Percentiles rank a stretch among this genome's conserved stretches.
These are phyloP conservation scores for Umbelopsis sp. DNA, from an alignment of 371 early-diverging fungal species.

Conservation along the genomic window DNA sequence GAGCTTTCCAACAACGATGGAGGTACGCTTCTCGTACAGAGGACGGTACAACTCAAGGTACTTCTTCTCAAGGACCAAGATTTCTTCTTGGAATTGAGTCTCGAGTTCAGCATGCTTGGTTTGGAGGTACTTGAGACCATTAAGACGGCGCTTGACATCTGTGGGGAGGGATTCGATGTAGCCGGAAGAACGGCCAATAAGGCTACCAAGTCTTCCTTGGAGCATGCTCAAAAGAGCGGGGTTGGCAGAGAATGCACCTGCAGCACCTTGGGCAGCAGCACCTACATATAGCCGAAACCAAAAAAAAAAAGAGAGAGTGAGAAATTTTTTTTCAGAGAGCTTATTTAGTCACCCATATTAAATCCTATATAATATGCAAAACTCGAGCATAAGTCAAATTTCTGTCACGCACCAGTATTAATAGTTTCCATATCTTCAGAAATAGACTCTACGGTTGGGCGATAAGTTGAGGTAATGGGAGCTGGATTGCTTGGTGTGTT, in stretches of 20 bases:
- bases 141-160: conserved; percentile 79
- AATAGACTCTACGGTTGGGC: conserved; percentile 47
- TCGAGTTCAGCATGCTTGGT: conserved; percentile 81
- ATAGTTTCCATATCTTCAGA: conserved; percentile 56
- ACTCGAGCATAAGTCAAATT: not conserved
- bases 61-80: conserved; percentile 92
- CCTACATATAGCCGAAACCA: conserved; percentile 16
- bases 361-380: not conserved
- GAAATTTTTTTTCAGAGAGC: not conserved
- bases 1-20: conserved; percentile 71
- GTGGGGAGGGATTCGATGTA: conserved; percentile 81
- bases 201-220: conserved; percentile 73
- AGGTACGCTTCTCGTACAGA: conserved; percentile 83
- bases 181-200: conserved; percentile 81
- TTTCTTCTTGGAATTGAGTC: conserved; percentile 85
- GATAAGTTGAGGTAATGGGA: conserved; percentile 60
- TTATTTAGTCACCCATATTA: not conserved
- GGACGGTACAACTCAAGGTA: conserved; percentile 83
- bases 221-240: conserved; percentile 61
- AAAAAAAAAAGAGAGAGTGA: conserved; percentile 15
- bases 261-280: conserved; percentile 29
- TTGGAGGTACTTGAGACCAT: conserved; percentile 84
- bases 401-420: conserved; percentile 23
- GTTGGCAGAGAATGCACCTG: conserved; percentile 47
- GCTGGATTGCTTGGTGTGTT: conserved; percentile 75